Evolutionary conservation across 2,329 filamentous ascomycete genomes (phyloP).

Genomic region (Cadophora malorum): DNA sequence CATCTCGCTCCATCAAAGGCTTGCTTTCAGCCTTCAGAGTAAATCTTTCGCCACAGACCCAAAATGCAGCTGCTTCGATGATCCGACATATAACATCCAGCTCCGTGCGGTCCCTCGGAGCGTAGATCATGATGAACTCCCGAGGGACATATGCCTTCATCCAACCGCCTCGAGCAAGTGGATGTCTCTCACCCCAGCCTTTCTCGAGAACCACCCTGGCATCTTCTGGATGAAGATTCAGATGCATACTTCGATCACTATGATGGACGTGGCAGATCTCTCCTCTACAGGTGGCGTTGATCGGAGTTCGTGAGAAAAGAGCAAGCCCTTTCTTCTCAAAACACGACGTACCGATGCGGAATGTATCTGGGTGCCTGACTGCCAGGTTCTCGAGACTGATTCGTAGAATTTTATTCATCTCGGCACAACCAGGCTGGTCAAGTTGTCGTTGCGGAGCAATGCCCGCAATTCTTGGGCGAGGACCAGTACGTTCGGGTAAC

Average conservation of each 20-base stretch:
- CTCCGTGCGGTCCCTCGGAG: conserved; percentile 73
- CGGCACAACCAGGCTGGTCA: conserved; percentile 64
- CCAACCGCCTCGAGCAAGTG: conserved; percentile 70
- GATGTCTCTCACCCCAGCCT: conserved; percentile 79
- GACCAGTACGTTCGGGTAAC: conserved; percentile 67
- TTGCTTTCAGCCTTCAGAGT: conserved; percentile 33
- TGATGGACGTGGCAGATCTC: conserved; percentile 84
- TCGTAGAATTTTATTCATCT: conserved; percentile 62
- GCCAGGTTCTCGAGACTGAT: conserved; percentile 59
- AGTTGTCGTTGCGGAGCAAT: conserved; percentile 84
- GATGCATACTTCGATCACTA: conserved; percentile 77
- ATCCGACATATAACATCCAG: conserved; percentile 71
- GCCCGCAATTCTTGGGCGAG: conserved; percentile 71
- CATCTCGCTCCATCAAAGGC: conserved; percentile 6
- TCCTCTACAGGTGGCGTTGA: conserved; percentile 76
- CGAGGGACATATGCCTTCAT: conserved; percentile 72
- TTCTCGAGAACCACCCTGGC: conserved; percentile 73
- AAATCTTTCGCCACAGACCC: conserved; percentile 49
- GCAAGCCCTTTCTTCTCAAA: conserved; percentile 84
- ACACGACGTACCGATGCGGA: conserved; percentile 72
- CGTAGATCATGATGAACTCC: conserved; percentile 84
- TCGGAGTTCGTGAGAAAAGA: conserved; percentile 70
- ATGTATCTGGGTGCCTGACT: conserved; percentile 50
- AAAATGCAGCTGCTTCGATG: conserved; percentile 78
- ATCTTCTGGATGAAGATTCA: conserved; percentile 81